These are phyloP conservation scores for Salvia miltiorrhiza DNA, from an alignment of 257 asterid species.

Conservation along the genomic window DNA sequence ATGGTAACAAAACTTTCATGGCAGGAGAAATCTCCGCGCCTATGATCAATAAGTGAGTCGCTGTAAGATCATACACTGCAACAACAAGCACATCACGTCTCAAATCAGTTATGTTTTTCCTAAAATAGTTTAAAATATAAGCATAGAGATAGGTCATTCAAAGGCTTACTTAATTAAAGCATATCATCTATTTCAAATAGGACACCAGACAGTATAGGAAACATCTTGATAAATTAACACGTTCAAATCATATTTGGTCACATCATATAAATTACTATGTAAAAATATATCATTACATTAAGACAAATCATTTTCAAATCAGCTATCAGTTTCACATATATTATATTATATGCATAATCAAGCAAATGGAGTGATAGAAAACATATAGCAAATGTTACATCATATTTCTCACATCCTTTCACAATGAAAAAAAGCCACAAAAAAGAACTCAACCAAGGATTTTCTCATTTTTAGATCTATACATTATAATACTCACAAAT, in stretches of 20 bases:
- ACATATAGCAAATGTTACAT: background rate
- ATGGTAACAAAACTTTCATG: constrained; percentile 12
- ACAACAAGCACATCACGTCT: background rate
- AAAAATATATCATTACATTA: background rate
- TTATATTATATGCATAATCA: background rate
- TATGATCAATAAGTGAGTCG: background rate
- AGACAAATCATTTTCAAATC: background rate
- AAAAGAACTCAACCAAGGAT: background rate
- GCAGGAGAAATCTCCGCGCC: background rate
- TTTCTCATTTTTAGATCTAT: background rate
- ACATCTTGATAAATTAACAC: background rate
- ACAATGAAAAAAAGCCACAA: background rate
- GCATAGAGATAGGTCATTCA: background rate
- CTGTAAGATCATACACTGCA: background rate
- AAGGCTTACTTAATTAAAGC: background rate
- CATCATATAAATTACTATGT: background rate
- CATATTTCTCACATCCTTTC: background rate
- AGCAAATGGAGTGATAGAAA: background rate
- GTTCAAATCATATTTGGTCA: background rate
- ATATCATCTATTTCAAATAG: background rate
- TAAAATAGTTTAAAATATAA: too few relatives aligned
- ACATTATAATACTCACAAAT: background rate
- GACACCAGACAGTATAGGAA: background rate
- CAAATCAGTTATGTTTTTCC: too few relatives aligned
- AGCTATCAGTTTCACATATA: background rate